Conservation (phyloP, 331 rosid genomes). For the Quercus phellos region DNA sequence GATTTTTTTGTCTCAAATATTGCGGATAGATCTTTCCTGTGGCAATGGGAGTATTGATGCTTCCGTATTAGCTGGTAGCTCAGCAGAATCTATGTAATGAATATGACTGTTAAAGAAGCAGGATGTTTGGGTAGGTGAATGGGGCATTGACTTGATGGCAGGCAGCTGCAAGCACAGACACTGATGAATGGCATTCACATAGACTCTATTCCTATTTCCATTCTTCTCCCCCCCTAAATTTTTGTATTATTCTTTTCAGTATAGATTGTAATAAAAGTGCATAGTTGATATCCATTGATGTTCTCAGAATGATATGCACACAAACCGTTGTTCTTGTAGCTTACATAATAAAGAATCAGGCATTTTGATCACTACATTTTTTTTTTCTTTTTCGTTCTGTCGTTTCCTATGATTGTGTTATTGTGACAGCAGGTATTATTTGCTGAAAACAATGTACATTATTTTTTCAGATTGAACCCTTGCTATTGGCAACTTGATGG, state of each 20-base stretch:
- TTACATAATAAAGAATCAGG: background rate
- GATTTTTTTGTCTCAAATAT: background rate
- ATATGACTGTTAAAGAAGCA: background rate
- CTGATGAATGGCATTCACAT: background rate
- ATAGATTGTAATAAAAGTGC: background rate
- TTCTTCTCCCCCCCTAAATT: background rate
- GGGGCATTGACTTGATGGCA: background rate
- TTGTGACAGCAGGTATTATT: background rate
- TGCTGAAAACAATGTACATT: background rate
- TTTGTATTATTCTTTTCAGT: background rate
- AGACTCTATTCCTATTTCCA: background rate
- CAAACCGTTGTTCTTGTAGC: background rate
- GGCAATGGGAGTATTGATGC: background rate
- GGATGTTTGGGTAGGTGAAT: background rate
- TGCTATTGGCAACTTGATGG: background rate
- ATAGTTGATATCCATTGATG: background rate
- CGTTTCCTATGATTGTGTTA: background rate
- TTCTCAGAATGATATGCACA: background rate
- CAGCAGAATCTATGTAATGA: background rate
- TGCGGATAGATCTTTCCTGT: background rate
- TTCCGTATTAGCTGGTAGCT: background rate
- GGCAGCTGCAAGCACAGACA: constrained; percentile 8
- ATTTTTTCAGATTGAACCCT: background rate
- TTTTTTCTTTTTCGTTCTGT: background rate
- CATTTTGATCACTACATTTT: background rate